These are phyloP conservation scores for Botryotinia narcissicola DNA, from an alignment of 2,329 filamentous ascomycete species.

Conservation along the genomic window DNA sequence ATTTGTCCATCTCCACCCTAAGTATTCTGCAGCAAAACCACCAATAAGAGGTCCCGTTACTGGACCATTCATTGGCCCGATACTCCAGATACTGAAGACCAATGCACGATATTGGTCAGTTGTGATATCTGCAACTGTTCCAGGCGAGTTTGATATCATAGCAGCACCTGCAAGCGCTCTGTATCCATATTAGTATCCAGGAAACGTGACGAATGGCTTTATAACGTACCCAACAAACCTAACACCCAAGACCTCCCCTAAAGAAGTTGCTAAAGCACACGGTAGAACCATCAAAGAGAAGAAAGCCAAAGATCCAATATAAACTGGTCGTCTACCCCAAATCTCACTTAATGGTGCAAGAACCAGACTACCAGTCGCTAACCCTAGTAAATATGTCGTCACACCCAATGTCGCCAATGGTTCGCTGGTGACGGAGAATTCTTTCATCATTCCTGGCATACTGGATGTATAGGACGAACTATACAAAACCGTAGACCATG, in stretches of 20 bases:
- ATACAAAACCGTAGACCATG: constrained; percentile 58
- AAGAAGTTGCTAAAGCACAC: constrained; percentile 64
- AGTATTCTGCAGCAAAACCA: constrained; percentile 72
- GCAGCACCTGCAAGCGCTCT: constrained; percentile 69
- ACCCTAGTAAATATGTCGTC: constrained; percentile 74
- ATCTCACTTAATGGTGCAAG: constrained; percentile 73
- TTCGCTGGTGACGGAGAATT: constrained; percentile 58
- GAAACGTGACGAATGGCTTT: not conserved
- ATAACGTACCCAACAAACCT: constrained; percentile 67
- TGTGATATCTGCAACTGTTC: constrained; percentile 81
- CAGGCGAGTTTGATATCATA: constrained; percentile 80
- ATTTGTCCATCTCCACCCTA: constrained; percentile 87
- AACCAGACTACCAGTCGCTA: constrained; percentile 69
- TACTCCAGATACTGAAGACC: constrained; percentile 79
- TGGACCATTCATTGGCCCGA: constrained; percentile 80
- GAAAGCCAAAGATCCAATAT: constrained; percentile 60
- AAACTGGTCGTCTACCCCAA: constrained; percentile 67
- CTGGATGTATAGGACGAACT: constrained; percentile 77
- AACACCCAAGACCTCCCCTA: constrained; percentile 66
- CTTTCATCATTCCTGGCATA: constrained; percentile 63
- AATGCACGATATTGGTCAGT: constrained; percentile 75
- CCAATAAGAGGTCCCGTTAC: constrained; percentile 69
- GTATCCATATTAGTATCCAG: constrained; percentile 23
- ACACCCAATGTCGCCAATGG: constrained; percentile 71
- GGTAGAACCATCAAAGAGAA: constrained; percentile 72